Percentiles rank a stretch among this genome's conserved stretches.
Evolutionary conservation across 768 basidiomycete genomes (phyloP).

Genomic region (Tephrocybe sp.): DNA sequence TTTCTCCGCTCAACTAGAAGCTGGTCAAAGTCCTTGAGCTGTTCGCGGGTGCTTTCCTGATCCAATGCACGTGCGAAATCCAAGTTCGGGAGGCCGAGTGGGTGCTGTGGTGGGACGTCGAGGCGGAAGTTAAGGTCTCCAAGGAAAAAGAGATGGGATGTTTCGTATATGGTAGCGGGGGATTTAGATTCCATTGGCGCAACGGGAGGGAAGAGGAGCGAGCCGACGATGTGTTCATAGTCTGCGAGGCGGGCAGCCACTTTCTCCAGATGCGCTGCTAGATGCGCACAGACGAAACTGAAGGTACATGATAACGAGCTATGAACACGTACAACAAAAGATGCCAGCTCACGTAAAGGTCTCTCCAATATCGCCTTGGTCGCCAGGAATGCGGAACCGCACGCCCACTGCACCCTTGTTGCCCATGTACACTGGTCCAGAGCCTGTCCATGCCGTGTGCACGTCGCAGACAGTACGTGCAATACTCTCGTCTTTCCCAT

Average conservation of each 20-base stretch:
- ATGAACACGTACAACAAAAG: too few species aligned
- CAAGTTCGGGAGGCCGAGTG: constrained; percentile 32
- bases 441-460: constrained; percentile 75
- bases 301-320: too few species aligned
- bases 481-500: constrained; percentile 71
- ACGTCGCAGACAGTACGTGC: constrained; percentile 62
- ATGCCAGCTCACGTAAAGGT: constrained; percentile 76
- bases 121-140: constrained; percentile 95
- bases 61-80: constrained; percentile 44
- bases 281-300: constrained; percentile 86
- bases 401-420: constrained; percentile 96
- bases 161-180: constrained; percentile 71
- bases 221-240: constrained; percentile 78
- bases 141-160: constrained; percentile 89
- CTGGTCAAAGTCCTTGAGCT: constrained; percentile 73
- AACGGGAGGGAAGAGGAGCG: constrained; percentile 72
- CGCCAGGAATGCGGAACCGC: constrained; percentile 69
- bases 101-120: constrained; percentile 55
- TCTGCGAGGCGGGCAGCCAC: constrained; percentile 69
- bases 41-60: constrained; percentile 52
- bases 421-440: constrained; percentile 76
- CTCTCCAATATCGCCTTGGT: constrained; percentile 63
- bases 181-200: constrained; percentile 29
- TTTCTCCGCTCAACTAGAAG: constrained; percentile 61
- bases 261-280: constrained; percentile 78